These are phyloP conservation scores for Ogataea minuta DNA, from an alignment of 805 yeast species.

Conservation along the genomic window DNA sequence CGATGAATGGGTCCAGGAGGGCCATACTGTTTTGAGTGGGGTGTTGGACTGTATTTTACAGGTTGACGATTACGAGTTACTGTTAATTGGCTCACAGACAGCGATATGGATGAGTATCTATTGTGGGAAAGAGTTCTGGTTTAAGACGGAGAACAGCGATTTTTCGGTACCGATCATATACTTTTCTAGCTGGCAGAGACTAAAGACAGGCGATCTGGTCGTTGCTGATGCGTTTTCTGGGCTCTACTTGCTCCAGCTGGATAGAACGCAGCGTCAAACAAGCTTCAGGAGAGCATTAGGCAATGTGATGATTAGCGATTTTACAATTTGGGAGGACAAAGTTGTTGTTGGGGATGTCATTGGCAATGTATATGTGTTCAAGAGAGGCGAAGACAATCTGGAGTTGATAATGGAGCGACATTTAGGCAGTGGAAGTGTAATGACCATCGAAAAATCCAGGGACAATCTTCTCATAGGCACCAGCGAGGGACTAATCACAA, in stretches of 20 bases:
- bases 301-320: conserved; percentile 9
- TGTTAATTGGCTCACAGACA: conserved; percentile 18
- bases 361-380: conserved; percentile 23
- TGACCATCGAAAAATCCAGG: not conserved
- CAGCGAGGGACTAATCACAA: conserved; percentile 4
- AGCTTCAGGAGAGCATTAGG: conserved; percentile 3
- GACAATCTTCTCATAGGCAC: conserved; percentile 1
- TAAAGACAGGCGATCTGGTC: conserved; percentile 5
- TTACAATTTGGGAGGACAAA: conserved; percentile 14
- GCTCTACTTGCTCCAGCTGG: conserved; percentile 12
- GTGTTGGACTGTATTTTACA: conserved; percentile 4
- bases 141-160: not conserved
- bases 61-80: conserved; percentile 6
- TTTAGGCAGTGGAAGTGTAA: conserved; percentile 2
- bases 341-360: conserved; percentile 25
- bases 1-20: conserved; percentile 6
- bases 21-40: conserved; percentile 4
- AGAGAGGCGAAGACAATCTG: conserved; percentile 1
- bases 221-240: conserved; percentile 27
- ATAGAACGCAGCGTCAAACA: conserved; percentile 1
- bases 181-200: conserved; percentile 5
- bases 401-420: conserved; percentile 1
- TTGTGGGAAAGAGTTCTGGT: not conserved
- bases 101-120: conserved; percentile 7
- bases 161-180: conserved; percentile 1